Base-by-base conservation (phyloP, 768 basidiomycete genomes). In the Amanita jacksonii region DNA sequence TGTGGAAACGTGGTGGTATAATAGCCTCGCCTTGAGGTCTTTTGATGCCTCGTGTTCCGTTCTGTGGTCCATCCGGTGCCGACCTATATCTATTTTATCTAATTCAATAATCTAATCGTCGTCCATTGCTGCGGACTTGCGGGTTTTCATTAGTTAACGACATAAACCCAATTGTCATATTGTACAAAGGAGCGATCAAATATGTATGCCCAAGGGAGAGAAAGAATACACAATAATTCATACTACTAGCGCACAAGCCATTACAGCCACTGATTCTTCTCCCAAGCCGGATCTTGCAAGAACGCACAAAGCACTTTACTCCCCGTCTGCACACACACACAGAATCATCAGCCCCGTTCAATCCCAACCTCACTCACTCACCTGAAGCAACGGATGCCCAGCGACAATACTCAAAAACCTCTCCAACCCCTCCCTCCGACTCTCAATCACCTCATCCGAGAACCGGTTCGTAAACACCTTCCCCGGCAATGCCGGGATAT, bases 391-490 rank as follows among this genome's bases (percentile, higher is more conserved):
- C 6, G 96, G 96, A 60, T 99, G 96, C 0, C 96, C 96, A 2
- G 96, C 96, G 38, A 99, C 94, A 50, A 99, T 79, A 53, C 87
- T 90, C 54, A 99, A 62, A 66, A 98, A 99, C 23, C 94, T 70
- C 67, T 98, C 94, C 18, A 98, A 65, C 1, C 94, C 94, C 58
- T 98, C 93, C 52, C 94, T 69, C 47, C 96, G 67, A 44, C 73
- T 69, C 63, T 98, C 94, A 47, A 99, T 97, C 35, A 97, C 85
- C 62, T 99, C 96, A 54, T 98, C 94, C 12, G 91, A 92, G 66
- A 98, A 99, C 30, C 96, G 73, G 57, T 96, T 97, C 24, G 93
- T 96, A 66, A 99, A 99, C 31, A 98, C 89, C 63, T 98, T 99
- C 43, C 96, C 96, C 1, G 96, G 94, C 25, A 99, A 78, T 13